Evolutionary conservation across 2,329 filamentous ascomycete species (phyloP).

Genomic region (Talaromyces verruculosus): DNA sequence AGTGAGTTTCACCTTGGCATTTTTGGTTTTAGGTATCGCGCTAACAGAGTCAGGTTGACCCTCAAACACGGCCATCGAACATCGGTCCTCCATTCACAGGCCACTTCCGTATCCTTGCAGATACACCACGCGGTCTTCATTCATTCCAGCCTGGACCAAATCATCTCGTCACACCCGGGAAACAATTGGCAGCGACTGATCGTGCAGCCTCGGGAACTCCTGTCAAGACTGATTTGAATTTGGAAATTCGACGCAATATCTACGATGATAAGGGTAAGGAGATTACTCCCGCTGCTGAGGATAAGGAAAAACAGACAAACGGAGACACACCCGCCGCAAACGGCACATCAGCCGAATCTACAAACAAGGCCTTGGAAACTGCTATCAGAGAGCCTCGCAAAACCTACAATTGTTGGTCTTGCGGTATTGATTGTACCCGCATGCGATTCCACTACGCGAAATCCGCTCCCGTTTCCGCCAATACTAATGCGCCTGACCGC

Average conservation of each 20-base stretch:
- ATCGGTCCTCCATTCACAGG: slow-evolving; percentile 96
- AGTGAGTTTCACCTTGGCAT: slow-evolving; percentile 53
- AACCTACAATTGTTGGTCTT: slow-evolving; percentile 80
- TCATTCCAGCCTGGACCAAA: slow-evolving; percentile 90
- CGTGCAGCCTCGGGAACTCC: slow-evolving; percentile 64
- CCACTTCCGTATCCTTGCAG: slow-evolving; percentile 93
- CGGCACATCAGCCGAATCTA: slow-evolving; percentile 55
- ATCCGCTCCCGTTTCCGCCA: slow-evolving; percentile 55
- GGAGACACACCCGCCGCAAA: slow-evolving; percentile 73
- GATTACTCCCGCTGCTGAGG: slow-evolving; percentile 59
- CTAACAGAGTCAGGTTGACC: slow-evolving; percentile 70
- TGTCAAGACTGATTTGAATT: slow-evolving; percentile 77
- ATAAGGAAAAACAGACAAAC: slow-evolving; percentile 52
- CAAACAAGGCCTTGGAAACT: slow-evolving; percentile 63
- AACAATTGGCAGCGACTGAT: slow-evolving; percentile 68
- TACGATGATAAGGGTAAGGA: slow-evolving; percentile 92
- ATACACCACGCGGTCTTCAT: slow-evolving; percentile 91
- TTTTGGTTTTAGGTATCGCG: too few species aligned
- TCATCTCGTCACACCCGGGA: slow-evolving; percentile 62
- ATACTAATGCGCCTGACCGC: slow-evolving; percentile 57
- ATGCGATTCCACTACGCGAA: slow-evolving; percentile 71
- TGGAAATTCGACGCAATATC: slow-evolving; percentile 92
- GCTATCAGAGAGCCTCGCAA: slow-evolving; percentile 63
- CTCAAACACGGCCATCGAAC: slow-evolving; percentile 89
- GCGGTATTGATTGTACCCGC: slow-evolving; percentile 82